These are phyloP conservation scores for Vanrija sp. DNA, from an alignment of 1,284 basidiomycete species.

Conservation along the genomic window DNA sequence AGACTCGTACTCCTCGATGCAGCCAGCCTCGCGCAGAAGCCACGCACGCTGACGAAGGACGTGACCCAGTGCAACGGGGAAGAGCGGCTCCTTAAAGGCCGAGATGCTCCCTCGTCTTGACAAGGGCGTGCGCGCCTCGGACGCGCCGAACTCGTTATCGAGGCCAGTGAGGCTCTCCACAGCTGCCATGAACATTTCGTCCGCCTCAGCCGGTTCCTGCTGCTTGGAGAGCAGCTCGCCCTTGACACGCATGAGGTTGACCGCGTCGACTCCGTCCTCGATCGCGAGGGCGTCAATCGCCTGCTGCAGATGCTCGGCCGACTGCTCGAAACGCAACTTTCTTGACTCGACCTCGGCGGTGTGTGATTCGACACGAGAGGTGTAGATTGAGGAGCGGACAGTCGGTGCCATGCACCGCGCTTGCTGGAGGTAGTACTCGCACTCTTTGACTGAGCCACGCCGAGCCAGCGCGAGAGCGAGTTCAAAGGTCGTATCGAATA, in stretches of 20 bases:
- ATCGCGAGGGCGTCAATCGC: conserved; percentile 50
- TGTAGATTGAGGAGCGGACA: conserved; percentile 62
- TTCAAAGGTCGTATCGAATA: conserved; percentile 62
- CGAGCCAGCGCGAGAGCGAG: conserved; percentile 61
- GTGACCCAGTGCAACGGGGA: conserved; percentile 62
- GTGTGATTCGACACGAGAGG: conserved; percentile 61
- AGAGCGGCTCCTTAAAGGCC: conserved; percentile 59
- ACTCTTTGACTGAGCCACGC: conserved; percentile 73
- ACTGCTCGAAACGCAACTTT: conserved; percentile 59
- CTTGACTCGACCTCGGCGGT: conserved; percentile 66
- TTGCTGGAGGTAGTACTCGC: conserved; percentile 74
- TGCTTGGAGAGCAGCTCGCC: conserved; percentile 51
- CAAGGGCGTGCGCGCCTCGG: conserved; percentile 35
- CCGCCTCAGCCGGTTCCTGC: conserved; percentile 57
- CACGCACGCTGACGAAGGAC: conserved; percentile 74
- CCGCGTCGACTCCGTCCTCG: conserved; percentile 54
- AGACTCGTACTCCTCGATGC: conserved; percentile 54
- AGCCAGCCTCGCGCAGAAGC: conserved; percentile 61
- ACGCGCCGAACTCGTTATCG: conserved; percentile 31
- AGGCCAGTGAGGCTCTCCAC: conserved; percentile 30
- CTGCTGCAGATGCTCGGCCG: conserved; percentile 55
- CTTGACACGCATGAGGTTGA: conserved; percentile 60
- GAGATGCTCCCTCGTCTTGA: conserved; percentile 46
- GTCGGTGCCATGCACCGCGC: conserved; percentile 64
- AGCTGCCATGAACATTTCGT: conserved; percentile 48